Base-by-base conservation (phyloP, 768 basidiomycete genomes). In the Xerocomellus chrysenteron region DNA sequence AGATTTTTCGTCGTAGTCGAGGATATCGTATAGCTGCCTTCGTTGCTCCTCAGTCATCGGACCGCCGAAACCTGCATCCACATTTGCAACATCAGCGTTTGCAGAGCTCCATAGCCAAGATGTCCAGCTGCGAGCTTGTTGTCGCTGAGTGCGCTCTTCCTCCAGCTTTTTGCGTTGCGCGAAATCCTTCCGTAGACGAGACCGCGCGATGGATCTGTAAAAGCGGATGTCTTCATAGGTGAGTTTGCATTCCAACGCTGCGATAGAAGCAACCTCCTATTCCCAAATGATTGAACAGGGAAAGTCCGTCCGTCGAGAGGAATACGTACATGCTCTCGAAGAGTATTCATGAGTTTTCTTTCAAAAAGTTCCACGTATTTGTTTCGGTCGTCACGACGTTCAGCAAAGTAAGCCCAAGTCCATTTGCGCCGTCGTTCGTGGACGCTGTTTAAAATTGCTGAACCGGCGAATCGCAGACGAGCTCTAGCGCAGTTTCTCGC, bases 221-320 rank as follows among this genome's bases (percentile, higher is more conserved):
- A 98, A 97, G 4, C 96, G 87, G 49, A 99, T 87, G 65, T 98
- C 97, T 70, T 96, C 93, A 63, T 98, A 98, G 0, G 86, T 81
- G 30, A 98, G 79, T 68, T 92, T 93, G 61, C 71, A 76, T 70
- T 99, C 97, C 53, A 98, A 74, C 1, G 73, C 76, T 45, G 86
- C 81, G 32, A 95, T 74, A 8, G 66, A 74, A 60, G 72, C 66
- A 37, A 71, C 52, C 55, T 88, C 86, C 87, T 89, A 50, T 46
- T 48, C 28, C 37, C 30, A 32, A 43, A 32, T 21, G 21, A 37
- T 36, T 61, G 19, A 56, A 13, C 33, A 48, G 2, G 13, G 10
- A 24, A 49, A 40, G 19, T 10, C 16, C 6, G 11, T 30, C 14
- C 6, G 0, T 3, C 5, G 4, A 36, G 26, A 45, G 19, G n/a